A percentile compares a stretch with the other conserved stretches of the same genome.
Evolutionary conservation across 2,329 filamentous ascomycete genomes (phyloP).

Genomic region (Exserohilum rostratum): DNA sequence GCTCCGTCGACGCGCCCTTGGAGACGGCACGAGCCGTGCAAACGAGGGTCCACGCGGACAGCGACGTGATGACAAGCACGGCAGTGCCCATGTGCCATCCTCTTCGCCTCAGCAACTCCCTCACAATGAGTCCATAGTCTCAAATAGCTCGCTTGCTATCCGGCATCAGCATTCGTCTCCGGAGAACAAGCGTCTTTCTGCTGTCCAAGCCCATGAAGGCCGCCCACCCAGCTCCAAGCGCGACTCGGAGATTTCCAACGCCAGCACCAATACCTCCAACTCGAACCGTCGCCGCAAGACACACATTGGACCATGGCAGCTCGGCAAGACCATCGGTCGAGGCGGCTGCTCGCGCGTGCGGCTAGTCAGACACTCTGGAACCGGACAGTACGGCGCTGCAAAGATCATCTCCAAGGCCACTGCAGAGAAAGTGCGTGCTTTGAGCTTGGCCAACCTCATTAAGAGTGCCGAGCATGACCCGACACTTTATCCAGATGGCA

Average conservation of each 20-base stretch:
- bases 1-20: constrained; percentile 40
- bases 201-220: constrained; percentile 55
- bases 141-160: constrained; percentile 52
- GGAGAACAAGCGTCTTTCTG: constrained; percentile 61
- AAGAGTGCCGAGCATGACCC: constrained; percentile 68
- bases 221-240: constrained; percentile 56
- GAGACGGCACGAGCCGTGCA: constrained; percentile 41
- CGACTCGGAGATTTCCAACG: constrained; percentile 60
- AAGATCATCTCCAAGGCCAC: constrained; percentile 90
- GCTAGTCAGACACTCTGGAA: constrained; percentile 78
- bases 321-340: constrained; percentile 86
- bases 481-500: constrained; percentile 61
- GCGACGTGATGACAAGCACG: constrained; percentile 28
- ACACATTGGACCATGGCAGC: constrained; percentile 90
- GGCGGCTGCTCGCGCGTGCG: constrained; percentile 89
- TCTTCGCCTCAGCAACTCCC: constrained; percentile 39
- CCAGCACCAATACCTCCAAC: constrained; percentile 58
- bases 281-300: constrained; percentile 65
- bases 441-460: constrained; percentile 84
- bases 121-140: constrained; percentile 54
- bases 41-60: constrained; percentile 36
- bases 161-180: constrained; percentile 45
- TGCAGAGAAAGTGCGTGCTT: constrained; percentile 79
- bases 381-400: constrained; percentile 83
- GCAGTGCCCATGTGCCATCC: constrained; percentile 16